Conservation (phyloP, 140 eudicot species). For the Senecio squalidus region DNA sequence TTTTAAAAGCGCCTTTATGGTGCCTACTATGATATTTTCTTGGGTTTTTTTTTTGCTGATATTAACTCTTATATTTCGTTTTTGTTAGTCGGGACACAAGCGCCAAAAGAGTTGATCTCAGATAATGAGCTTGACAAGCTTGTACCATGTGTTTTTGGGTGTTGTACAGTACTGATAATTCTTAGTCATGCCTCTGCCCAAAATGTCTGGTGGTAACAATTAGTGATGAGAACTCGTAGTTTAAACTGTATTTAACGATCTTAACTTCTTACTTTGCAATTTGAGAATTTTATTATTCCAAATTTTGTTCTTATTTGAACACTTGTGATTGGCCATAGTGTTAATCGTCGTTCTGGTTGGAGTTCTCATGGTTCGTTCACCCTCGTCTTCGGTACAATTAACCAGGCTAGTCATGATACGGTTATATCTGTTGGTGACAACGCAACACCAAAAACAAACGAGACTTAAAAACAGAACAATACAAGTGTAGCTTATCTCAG, state of each 20-base stretch:
- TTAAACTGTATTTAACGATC: slow-evolving; percentile 10
- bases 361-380: too few relatives aligned
- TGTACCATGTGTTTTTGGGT: slow-evolving; percentile 18
- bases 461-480: too few relatives aligned
- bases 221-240: slow-evolving; percentile 7
- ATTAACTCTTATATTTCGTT: background rate
- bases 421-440: too few relatives aligned
- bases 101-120: slow-evolving; percentile 29
- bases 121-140: slow-evolving; percentile 1
- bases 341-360: background rate
- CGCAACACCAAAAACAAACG: too few relatives aligned
- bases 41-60: background rate
- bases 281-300: background rate
- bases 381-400: background rate
- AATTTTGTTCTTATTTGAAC: background rate
- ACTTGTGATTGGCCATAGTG: background rate
- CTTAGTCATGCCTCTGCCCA: slow-evolving; percentile 3
- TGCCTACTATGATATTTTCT: too few relatives aligned
- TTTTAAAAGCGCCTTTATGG: too few relatives aligned
- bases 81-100: slow-evolving; percentile 26
- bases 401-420: too few relatives aligned
- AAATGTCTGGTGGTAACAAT: slow-evolving; percentile 5
- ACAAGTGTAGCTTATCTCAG: too few relatives aligned
- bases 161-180: slow-evolving; percentile 30
- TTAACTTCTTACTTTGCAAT: background rate